Evolutionary conservation across 306 rosid genomes (phyloP), one percentile per base, ranked within the genome.

Genomic region (Cucurbita moschata): DNA sequence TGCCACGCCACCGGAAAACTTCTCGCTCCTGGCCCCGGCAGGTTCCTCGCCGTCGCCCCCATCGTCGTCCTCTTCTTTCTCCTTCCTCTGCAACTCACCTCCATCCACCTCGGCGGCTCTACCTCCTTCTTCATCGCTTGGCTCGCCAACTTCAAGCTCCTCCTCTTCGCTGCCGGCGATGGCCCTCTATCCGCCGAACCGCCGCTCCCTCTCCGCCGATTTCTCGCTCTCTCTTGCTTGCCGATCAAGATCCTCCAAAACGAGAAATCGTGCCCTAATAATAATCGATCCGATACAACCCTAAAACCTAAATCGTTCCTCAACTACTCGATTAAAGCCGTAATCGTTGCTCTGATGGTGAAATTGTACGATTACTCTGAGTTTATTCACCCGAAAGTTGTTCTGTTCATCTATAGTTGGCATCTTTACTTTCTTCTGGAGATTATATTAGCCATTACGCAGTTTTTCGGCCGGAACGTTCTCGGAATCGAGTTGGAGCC

Each of bases 401-500:
- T 85, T 0, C 16, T 73, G 59, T 47, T 77, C 63, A 40, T 85
- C 30, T 81, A 83, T 43, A 76, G 87, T 46, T 61, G 82, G 50
- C 92, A 87, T 62, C 65, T 87, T 0, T 87, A 85, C 63, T 71
- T 85, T 15, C 0, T 74, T 4, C 80, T 87, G n/a, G 89, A 85
- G 26, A 71, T 87, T 0, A 72, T 65, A 16, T 66, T 85, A 10
- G 92, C 81, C 50, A 11, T 58, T 4, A 19, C 59, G 5, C 87
- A 87, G 23, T 72, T 80, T 43, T 3, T 72, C 18, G 89, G 85
- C 15, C 56, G 76, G 76, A 19, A 47, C 47, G 21, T 72, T 10
- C 16, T 87, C 19, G 86, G 89, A 23, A 16, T 85, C 46, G 86
- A 91, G 75, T 83, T 87, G 2, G 92, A 88, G 64, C 97, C 92